Evolutionary conservation across 306 rosid species (phyloP).

Genomic region (Hylodesmum podocarpum): DNA sequence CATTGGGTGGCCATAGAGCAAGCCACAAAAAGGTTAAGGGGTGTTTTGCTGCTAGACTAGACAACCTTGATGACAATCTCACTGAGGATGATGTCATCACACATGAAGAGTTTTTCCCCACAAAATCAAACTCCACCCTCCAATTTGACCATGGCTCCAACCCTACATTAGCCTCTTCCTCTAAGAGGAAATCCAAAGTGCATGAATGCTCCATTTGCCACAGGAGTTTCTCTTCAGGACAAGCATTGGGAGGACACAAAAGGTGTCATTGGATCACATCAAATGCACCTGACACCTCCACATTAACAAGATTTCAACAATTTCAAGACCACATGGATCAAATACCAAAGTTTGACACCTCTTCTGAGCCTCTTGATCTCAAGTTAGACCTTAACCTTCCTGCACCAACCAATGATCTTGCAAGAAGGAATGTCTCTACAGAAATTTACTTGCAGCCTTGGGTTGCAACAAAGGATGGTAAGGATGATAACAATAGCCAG

Average conservation of each 20-base stretch:
- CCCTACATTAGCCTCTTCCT: slow-evolving; percentile 44
- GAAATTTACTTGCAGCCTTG: slow-evolving; percentile 69
- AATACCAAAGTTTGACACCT: slow-evolving; percentile 45
- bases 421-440: slow-evolving; percentile 36
- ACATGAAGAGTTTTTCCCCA: slow-evolving; percentile 56
- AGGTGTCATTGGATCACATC: slow-evolving; percentile 97
- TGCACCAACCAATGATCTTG: slow-evolving; percentile 44
- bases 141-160: slow-evolving; percentile 48
- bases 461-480: slow-evolving; percentile 34
- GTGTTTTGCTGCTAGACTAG: slow-evolving; percentile 81
- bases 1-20: slow-evolving; percentile 95
- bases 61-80: slow-evolving; percentile 44
- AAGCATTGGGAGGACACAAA: slow-evolving; percentile 93
- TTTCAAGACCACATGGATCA: slow-evolving; percentile 63
- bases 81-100: slow-evolving; percentile 60
- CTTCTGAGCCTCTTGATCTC: slow-evolving; percentile 58
- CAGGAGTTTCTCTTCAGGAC: slow-evolving; percentile 85
- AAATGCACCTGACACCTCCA: slow-evolving; percentile 53
- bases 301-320: slow-evolving; percentile 65
- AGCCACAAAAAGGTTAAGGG: slow-evolving; percentile 97
- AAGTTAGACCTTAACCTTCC: slow-evolving; percentile 89
- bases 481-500: slow-evolving; percentile 37
- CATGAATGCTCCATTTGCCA: slow-evolving; percentile 96
- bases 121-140: slow-evolving; percentile 51
- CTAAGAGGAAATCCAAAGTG: slow-evolving; percentile 70